Evolutionary conservation across 2,329 filamentous ascomycete species (phyloP).

Genomic region (Ilyonectria sp.): DNA sequence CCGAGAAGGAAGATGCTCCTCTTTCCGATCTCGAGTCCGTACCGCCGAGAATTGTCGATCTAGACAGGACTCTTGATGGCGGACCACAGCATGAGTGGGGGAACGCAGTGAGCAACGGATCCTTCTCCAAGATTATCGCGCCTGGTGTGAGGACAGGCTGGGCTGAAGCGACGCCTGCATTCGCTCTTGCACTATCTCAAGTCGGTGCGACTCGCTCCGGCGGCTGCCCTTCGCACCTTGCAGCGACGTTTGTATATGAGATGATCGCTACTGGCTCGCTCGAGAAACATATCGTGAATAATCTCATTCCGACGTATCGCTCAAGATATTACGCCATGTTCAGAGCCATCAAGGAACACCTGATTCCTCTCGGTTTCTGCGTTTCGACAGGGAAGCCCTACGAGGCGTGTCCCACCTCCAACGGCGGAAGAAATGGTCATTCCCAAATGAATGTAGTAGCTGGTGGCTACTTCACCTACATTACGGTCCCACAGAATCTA

Average conservation of each 20-base stretch:
- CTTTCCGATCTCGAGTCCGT: slow-evolving; percentile 58
- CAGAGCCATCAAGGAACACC: slow-evolving; percentile 28
- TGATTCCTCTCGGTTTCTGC: slow-evolving; percentile 39
- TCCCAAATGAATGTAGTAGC: neutral
- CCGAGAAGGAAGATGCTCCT: slow-evolving; percentile 56
- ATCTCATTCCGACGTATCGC: slow-evolving; percentile 39
- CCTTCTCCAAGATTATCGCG: slow-evolving; percentile 77
- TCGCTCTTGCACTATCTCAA: neutral
- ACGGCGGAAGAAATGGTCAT: neutral
- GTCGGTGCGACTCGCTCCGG: slow-evolving; percentile 9
- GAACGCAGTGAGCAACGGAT: slow-evolving; percentile 76
- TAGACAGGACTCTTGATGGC: slow-evolving; percentile 2
- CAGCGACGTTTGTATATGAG: slow-evolving; percentile 22
- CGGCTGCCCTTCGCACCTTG: slow-evolving; percentile 13
- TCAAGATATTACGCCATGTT: slow-evolving; percentile 38
- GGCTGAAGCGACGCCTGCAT: slow-evolving; percentile 25
- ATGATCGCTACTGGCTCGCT: slow-evolving; percentile 40
- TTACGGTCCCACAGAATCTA: neutral
- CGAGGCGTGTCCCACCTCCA: neutral
- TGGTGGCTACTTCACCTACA: slow-evolving; percentile 21
- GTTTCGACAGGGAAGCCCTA: slow-evolving; percentile 35
- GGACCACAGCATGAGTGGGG: slow-evolving; percentile 62
- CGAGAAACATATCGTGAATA: slow-evolving; percentile 37
- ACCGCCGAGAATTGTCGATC: slow-evolving; percentile 18
- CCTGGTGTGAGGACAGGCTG: slow-evolving; percentile 70